Conservation (phyloP, 345 rosid species). For the Zanthoxylum bungeanum region DNA sequence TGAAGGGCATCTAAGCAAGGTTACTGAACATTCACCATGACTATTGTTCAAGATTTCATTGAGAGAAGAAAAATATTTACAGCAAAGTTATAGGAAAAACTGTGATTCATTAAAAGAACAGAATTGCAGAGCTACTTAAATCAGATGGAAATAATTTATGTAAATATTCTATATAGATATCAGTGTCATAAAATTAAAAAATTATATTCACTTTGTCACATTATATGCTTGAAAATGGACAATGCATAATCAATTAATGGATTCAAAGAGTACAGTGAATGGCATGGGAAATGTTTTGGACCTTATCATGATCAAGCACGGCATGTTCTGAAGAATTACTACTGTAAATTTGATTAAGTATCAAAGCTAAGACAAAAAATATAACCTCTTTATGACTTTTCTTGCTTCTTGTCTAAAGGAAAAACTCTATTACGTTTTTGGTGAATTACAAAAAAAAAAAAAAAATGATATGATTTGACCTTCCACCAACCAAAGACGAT, state of each 20-base stretch:
- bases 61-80: neutral
- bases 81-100: neutral
- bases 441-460: neutral
- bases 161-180: neutral
- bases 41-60: neutral
- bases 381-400: neutral
- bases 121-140: neutral
- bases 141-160: neutral
- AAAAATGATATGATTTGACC: constrained; percentile 16
- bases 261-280: neutral
- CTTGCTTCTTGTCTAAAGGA: neutral
- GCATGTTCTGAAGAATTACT: neutral
- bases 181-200: neutral
- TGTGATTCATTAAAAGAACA: neutral
- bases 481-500: neutral
- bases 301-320: neutral
- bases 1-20: constrained; percentile 1
- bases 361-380: neutral
- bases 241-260: neutral
- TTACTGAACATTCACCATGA: neutral
- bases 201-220: neutral
- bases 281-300: constrained; percentile 3
- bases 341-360: neutral
- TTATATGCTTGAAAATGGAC: neutral
- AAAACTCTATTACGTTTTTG: neutral